A percentile compares a stretch with the other conserved stretches of the same genome.
Conservation (phyloP, 768 basidiomycete genomes). For the Amanita muscaria region DNA sequence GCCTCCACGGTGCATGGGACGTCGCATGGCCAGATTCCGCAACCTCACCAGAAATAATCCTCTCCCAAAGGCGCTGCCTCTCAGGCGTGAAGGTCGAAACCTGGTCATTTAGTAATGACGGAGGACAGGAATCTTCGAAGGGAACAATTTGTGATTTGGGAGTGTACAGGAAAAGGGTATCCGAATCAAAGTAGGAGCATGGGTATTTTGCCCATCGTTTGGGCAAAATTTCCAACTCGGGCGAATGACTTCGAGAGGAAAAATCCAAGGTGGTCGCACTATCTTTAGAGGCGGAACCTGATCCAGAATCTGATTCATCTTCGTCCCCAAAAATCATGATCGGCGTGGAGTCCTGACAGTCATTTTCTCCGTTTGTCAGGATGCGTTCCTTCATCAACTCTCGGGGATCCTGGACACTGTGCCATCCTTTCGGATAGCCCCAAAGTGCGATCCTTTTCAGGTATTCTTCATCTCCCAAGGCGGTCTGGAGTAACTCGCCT, state of each 20-base stretch:
- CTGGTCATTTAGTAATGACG: constrained; percentile 8
- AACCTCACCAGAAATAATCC: too few relatives aligned
- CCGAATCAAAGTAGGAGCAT: constrained; percentile 46
- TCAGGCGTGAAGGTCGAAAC: constrained; percentile 27
- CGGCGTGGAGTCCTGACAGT: constrained; percentile 15
- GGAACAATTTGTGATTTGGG: constrained; percentile 20
- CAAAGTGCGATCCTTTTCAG: constrained; percentile 55
- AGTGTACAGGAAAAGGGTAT: constrained; percentile 44
- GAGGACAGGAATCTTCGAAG: too few relatives aligned
- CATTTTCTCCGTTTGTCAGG: constrained; percentile 23
- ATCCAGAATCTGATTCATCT: constrained; percentile 25
- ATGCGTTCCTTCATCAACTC: constrained; percentile 41
- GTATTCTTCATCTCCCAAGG: constrained; percentile 46
- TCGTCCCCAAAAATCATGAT: constrained; percentile 32
- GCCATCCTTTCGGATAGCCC: constrained; percentile 79
- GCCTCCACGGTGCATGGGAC: neutral
- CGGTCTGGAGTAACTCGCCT: constrained; percentile 41
- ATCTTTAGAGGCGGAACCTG: neutral
- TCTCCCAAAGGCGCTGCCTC: constrained; percentile 32
- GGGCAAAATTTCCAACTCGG: constrained; percentile 2
- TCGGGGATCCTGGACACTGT: constrained; percentile 41
- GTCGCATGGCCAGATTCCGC: too few relatives aligned
- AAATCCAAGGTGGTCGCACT: too few relatives aligned
- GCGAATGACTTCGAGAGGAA: neutral
- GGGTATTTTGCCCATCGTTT: constrained; percentile 61